Conservation (phyloP, 495 filamentous ascomycete species). For the Cudoniella acicularis region DNA sequence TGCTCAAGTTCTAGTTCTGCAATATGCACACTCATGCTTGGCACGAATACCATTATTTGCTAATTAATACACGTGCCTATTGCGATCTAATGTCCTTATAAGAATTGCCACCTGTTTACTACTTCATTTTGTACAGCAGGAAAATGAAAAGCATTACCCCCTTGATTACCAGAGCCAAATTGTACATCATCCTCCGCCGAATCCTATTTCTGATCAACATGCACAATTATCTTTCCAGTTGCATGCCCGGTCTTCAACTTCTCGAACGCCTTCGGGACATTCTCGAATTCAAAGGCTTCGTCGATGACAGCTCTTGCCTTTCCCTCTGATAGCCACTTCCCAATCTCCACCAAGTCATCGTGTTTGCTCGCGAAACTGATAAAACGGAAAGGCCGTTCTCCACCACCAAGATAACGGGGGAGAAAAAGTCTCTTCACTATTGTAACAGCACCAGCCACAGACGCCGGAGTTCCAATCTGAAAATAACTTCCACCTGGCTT, state of each 20-base stretch:
- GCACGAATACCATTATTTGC: too few relatives aligned
- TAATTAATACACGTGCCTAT: too few relatives aligned
- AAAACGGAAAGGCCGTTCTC: slow-evolving; percentile 50
- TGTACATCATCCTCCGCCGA: too few relatives aligned
- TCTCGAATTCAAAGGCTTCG: slow-evolving; percentile 56
- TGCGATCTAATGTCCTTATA: too few relatives aligned
- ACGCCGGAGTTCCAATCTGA: slow-evolving; percentile 45
- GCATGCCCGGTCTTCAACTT: slow-evolving; percentile 57
- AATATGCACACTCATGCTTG: too few relatives aligned
- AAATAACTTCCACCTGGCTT: slow-evolving; percentile 50
- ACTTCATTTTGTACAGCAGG: too few relatives aligned
- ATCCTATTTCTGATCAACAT: slow-evolving; percentile 33
- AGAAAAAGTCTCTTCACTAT: slow-evolving; percentile 31
- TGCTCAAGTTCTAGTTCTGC: too few relatives aligned
- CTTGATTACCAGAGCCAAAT: too few relatives aligned
- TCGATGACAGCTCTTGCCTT: slow-evolving; percentile 62
- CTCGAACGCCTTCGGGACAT: slow-evolving; percentile 60
- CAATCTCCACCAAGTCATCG: slow-evolving; percentile 53
- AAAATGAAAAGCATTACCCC: too few relatives aligned
- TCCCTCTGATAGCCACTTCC: slow-evolving; percentile 55
- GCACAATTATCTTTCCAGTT: slow-evolving; percentile 68
- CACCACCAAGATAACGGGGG: slow-evolving; percentile 62
- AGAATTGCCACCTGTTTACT: too few relatives aligned
- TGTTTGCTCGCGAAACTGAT: slow-evolving; percentile 36
- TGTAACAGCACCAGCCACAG: background rate